Evolutionary conservation across 2,329 filamentous ascomycete genomes (phyloP).

Genomic region (Ascochyta rabiei): DNA sequence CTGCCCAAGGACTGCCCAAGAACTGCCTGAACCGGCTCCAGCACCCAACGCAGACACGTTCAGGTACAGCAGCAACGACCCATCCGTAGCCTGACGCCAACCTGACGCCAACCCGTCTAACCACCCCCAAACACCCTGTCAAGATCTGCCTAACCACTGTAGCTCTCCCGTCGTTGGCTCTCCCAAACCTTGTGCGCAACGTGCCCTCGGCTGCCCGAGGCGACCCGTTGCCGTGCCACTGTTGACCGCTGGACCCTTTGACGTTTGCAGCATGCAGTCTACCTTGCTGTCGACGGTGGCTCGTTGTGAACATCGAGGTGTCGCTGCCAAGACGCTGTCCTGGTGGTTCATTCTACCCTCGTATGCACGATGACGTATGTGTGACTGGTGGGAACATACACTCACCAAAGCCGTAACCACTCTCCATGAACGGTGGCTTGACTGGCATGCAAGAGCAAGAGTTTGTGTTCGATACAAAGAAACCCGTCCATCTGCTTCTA

Average conservation of each 20-base stretch:
- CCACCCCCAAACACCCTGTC: too few relatives aligned
- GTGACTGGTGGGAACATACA: background rate
- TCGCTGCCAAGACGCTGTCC: background rate
- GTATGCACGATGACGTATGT: conserved; percentile 7
- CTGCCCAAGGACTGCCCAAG: background rate
- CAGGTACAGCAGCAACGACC: conserved; percentile 13
- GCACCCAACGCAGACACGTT: conserved; percentile 4
- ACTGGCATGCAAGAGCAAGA: too few relatives aligned
- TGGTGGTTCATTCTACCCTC: background rate
- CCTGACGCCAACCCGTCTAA: conserved; percentile 14
- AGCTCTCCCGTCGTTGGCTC: conserved; percentile 21
- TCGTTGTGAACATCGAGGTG: too few relatives aligned
- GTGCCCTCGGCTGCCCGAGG: conserved; percentile 16
- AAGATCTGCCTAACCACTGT: conserved; percentile 20
- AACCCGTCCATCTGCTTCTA: too few relatives aligned
- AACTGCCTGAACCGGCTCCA: background rate
- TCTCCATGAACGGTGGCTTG: too few relatives aligned
- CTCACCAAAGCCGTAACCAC: too few relatives aligned
- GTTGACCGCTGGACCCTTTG: conserved; percentile 4
- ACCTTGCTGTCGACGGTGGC: background rate
- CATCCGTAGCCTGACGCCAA: conserved; percentile 15
- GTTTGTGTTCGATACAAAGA: too few relatives aligned
- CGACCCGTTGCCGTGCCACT: conserved; percentile 26
- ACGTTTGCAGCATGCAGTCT: background rate
- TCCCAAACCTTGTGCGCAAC: conserved; percentile 12